Evolutionary conservation across 768 basidiomycete genomes (phyloP), one percentile per base, ranked within the genome.

Genomic region (Trametopsis cervina): DNA sequence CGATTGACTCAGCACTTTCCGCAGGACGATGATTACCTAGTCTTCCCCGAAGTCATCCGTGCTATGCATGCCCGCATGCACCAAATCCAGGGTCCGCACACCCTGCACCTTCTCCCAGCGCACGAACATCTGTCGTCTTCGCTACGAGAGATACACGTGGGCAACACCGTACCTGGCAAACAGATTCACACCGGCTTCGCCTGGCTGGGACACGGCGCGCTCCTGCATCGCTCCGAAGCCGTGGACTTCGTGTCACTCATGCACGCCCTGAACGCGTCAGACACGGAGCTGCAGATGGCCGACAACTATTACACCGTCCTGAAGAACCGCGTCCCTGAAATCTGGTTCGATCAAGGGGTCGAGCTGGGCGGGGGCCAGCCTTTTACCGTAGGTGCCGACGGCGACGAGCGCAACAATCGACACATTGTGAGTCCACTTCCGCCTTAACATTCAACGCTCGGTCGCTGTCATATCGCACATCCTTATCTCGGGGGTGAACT

Each of bases 261-360:
- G 53, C 48, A 65, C 3, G 25, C 46, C 17, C 61, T 82, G 27
- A 67, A 75, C 27, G 61, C 70, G 33, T 68, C 76, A 0, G 60
- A 69, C 3, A 76, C 77, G 29, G 73, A 81, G 53, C 63, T 70
- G 56, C 70, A 74, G 54, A 84, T 83, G 81, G 79, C 82, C 3
- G 84, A 85, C 58, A 85, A 85, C 51, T 83, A 83, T 54, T 85
- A 75, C 57, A 69, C 80, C 1, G 65, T 85, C 42, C 61, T 85
- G 40, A 67, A 65, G 46, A 85, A 83, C 57, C 62, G 60, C 17
- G 57, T 75, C 35, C 75, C 81, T 1, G 80, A 83, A 58, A 63
- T 73, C 9, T 84, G 83, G 81, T 75, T 82, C 47, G 78, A 81
- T 53, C 74, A 78, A 51, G 76, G 76, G n/a, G 72, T 80, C 39